These are phyloP conservation scores for Neurospora sp. DNA, from an alignment of 2,329 filamentous ascomycete species.

Conservation along the genomic window DNA sequence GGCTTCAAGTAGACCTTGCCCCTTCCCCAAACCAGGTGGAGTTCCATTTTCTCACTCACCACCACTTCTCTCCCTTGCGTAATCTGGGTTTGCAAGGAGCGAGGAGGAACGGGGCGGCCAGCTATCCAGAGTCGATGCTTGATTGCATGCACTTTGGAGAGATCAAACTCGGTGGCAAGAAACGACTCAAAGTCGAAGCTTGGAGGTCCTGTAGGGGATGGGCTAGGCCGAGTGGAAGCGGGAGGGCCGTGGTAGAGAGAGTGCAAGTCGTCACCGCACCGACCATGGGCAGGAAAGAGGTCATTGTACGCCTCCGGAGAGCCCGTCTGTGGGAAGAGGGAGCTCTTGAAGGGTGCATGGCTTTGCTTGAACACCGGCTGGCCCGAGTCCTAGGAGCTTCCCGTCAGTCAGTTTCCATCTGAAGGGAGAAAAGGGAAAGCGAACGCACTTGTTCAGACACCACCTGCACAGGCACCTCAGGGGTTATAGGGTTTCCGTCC, in stretches of 20 bases:
- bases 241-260: not conserved
- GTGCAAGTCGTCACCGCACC: not conserved
- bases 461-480: not conserved
- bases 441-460: not conserved
- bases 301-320: not conserved
- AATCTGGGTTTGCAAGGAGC: constrained; percentile 16
- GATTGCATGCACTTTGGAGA: not conserved
- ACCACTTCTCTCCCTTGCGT: constrained; percentile 14
- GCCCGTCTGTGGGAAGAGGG: not conserved
- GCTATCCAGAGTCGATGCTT: not conserved
- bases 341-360: not conserved
- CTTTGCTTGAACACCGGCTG: not conserved
- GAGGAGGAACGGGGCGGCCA: constrained; percentile 11
- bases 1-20: constrained; percentile 25
- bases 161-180: not conserved
- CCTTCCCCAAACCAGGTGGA: constrained; percentile 22
- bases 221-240: not conserved
- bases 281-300: not conserved
- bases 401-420: not conserved
- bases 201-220: not conserved
- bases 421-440: not conserved
- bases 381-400: not conserved
- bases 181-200: not conserved
- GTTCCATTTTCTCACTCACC: constrained; percentile 23
- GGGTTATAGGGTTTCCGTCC: not conserved